Evolutionary conservation across 805 yeast genomes (phyloP), one percentile per base, ranked within the genome.

Genomic region (Starmera pachycereana): DNA sequence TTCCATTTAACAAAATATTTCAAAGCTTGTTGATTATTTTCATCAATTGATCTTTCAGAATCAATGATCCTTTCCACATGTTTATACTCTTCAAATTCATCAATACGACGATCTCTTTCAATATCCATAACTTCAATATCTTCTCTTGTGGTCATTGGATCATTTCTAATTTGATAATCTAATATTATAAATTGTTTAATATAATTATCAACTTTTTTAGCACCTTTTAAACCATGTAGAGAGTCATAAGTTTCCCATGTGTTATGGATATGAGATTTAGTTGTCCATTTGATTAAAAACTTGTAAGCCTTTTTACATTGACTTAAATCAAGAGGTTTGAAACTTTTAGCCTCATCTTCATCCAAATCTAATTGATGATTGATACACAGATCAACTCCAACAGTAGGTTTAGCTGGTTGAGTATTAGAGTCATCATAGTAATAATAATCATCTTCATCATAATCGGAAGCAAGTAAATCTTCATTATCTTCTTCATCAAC

Each of bases 1-100:
- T 78, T 81, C 98, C 98, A 92, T 61, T 92, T 92, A 44, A 89
- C 90, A 44, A 81, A 74, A 60, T 92, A 92, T 56, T 80, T 81
- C 45, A 92, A 68, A 40, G 73, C 78, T 18, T 81, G 76, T 28
- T 70, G 71, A 32, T 84, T 88, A 40, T 69, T 74, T 11, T 78
- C 88, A 29, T 67, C 66, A 8, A 56, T 43, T 12, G 69, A 71
- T 57, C 98, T 78, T 51, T 86, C 85, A 39, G 89, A 78, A 43
- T 86, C 88, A 29, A 90, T 88, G 36, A 90, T 82, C 49, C 98
- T 74, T 60, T 90, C 98, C 29, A 87, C 96, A 32, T 76, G 74
- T 46, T 84, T 84, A 64, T 69, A 89, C 57, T 89, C 96, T 34
- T 76, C 80, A 47, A 79, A 75, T 51, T 85, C 90, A 47, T 90